A percentile compares a stretch with the other conserved stretches of the same genome.
These are phyloP conservation scores for Sphaerobolus stellatus DNA, from an alignment of 1,284 basidiomycete genomes.

Conservation along the genomic window DNA sequence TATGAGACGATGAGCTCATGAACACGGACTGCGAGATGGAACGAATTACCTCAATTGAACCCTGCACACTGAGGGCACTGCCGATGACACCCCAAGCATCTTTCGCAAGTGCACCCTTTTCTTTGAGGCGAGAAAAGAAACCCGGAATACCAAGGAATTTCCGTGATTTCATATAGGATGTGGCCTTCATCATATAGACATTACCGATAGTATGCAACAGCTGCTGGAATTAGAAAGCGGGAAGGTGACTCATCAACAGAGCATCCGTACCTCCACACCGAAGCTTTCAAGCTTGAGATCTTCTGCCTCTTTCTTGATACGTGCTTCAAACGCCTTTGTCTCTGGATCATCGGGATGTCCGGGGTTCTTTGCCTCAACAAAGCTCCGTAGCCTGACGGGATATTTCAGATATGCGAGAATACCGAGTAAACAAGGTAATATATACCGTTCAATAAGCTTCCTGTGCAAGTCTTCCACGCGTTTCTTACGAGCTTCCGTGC, in stretches of 20 bases:
- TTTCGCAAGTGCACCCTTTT: slow-evolving; percentile 90
- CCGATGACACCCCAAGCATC: slow-evolving; percentile 93
- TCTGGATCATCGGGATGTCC: slow-evolving; percentile 87
- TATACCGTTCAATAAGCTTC: slow-evolving; percentile 73
- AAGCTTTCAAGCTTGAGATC: slow-evolving; percentile 98
- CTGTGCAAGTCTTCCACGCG: slow-evolving; percentile 70
- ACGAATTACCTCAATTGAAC: slow-evolving; percentile 10
- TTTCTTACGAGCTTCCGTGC: slow-evolving; percentile 76
- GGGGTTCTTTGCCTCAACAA: slow-evolving; percentile 86
- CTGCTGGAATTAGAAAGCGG: slow-evolving; percentile 34
- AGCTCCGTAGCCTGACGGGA: slow-evolving; percentile 59
- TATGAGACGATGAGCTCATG: slow-evolving; percentile 35
- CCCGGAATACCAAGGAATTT: slow-evolving; percentile 91
- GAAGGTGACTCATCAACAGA: slow-evolving; percentile 9
- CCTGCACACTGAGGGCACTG: slow-evolving; percentile 56
- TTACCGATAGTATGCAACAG: slow-evolving; percentile 83
- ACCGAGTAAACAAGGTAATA: neutral
- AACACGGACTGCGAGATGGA: slow-evolving; percentile 1
- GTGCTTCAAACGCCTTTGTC: slow-evolving; percentile 72
- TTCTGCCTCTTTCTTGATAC: slow-evolving; percentile 85
- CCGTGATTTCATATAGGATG: slow-evolving; percentile 87
- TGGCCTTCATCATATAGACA: slow-evolving; percentile 92
- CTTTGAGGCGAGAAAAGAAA: slow-evolving; percentile 93
- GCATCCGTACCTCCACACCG: slow-evolving; percentile 78
- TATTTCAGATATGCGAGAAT: neutral